A percentile compares a stretch with the other conserved stretches of the same genome.
Conservation (phyloP, 2,329 filamentous ascomycete genomes). For the Calonectria pauciramosa region DNA sequence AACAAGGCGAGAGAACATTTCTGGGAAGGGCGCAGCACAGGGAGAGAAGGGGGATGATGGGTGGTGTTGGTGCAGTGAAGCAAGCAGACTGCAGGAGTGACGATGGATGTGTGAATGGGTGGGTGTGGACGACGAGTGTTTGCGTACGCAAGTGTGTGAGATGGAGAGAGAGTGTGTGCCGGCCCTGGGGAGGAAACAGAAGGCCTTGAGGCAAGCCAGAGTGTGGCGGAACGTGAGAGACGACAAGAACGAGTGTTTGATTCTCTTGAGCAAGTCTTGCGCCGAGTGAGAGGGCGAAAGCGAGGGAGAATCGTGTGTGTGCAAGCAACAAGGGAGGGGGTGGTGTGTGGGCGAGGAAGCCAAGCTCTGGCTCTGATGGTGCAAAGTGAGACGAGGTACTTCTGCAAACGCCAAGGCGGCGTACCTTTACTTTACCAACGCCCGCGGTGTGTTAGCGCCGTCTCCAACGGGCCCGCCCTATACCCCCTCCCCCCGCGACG, state of each 20-base stretch:
- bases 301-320: not conserved
- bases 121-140: not conserved
- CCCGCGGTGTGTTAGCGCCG: slow-evolving; percentile 16
- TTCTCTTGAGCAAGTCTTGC: not conserved
- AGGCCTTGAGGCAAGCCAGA: not conserved
- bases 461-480: slow-evolving; percentile 17
- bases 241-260: not conserved
- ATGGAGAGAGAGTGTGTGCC: not conserved
- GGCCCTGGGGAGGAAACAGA: not conserved
- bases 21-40: slow-evolving; percentile 13
- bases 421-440: slow-evolving; percentile 20
- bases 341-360: not conserved
- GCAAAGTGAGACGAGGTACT: slow-evolving; percentile 17
- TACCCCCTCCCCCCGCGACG: slow-evolving; percentile 18
- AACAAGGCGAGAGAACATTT: slow-evolving; percentile 17
- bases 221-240: not conserved
- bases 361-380: slow-evolving; percentile 3
- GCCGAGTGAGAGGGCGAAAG: not conserved
- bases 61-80: slow-evolving; percentile 12
- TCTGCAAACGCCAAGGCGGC: slow-evolving; percentile 20
- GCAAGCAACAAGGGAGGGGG: not conserved
- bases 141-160: not conserved
- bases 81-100: not conserved
- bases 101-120: not conserved
- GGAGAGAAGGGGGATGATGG: slow-evolving; percentile 2